Evolutionary conservation across 177 flowering plant genomes (phyloP), one percentile per base, ranked within the genome.

Genomic region (Vitis hybrid): DNA sequence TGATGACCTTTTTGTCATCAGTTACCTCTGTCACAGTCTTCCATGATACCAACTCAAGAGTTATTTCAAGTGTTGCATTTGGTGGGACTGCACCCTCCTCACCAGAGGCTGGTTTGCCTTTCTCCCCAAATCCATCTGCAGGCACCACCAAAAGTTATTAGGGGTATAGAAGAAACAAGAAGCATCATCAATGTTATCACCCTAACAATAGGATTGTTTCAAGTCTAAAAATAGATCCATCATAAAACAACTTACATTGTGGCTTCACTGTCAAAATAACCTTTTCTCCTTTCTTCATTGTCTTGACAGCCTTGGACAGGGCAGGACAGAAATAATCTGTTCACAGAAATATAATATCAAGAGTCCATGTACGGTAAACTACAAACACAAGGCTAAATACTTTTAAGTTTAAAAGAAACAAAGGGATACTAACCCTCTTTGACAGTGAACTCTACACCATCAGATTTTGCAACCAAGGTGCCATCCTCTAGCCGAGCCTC

Each of bases 261-360:
- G 99, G 93, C 77, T 93, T 95, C 63, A 93, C 98, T 2, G 89
- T 84, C 2, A 93, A 70, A 53, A 88, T 73, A n/a, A 86, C 94
- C 67, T 85, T 91, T 72, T 95, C 99, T 35, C 96, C 94, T 73
- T 89, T 93, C 82, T 95, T 95, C 98, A 93, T 95, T 12, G 96
- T 90, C 65, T 89, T 93, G 13, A 93, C 94, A 70, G 99, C 97
- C 72, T 79, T 89, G 2, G 90, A n/a, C 65, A 95, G 60, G 2
- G 99, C 98, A 74, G 92, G 93, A 63, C 97, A 95, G 76, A 90
- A 90, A 60, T 81, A 78, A 55, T 97, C 98, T 91, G 74, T 17
- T 20, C 46, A 24, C 27, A 21, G 12, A 68, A 64, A 17, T 13
- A 60, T n/a, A 58, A 53, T 4, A 15, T 2, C 7, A 49, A 35